phyloP scores from a whole-genome alignment of 2,329 filamentous ascomycete species.

The Ascochyta rabiei region DNA sequence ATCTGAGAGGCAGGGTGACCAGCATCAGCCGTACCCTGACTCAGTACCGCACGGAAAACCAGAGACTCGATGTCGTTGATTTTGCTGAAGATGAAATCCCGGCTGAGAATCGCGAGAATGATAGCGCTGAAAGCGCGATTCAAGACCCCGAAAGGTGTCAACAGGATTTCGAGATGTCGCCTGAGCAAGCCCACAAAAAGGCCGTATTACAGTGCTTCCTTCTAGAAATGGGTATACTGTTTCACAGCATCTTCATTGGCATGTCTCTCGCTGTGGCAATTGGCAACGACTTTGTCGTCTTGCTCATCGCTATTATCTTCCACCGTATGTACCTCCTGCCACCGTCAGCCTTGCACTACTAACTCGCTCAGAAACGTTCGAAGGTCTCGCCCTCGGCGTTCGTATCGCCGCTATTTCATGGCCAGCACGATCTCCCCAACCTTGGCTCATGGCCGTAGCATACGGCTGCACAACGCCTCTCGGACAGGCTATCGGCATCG shows the following conservation, averaged over 20 bases:
- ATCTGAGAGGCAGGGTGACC: conserved; percentile 29
- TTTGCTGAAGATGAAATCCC: conserved; percentile 42
- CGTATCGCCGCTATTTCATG: conserved; percentile 79
- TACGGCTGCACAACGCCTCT: conserved; percentile 74
- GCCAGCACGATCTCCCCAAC: conserved; percentile 40
- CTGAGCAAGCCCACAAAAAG: conserved; percentile 37
- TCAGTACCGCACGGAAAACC: conserved; percentile 33
- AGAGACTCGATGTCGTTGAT: conserved; percentile 49
- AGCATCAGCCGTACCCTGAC: conserved; percentile 41
- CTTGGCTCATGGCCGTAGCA: conserved; percentile 77
- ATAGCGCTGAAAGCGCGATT: conserved; percentile 28
- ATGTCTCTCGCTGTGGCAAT: conserved; percentile 64
- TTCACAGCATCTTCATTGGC: conserved; percentile 68
- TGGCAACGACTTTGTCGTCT: conserved; percentile 58
- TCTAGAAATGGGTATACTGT: conserved; percentile 66
- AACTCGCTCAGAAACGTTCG: conserved; percentile 70
- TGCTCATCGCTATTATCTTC: conserved; percentile 67
- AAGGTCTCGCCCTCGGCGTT: conserved; percentile 83
- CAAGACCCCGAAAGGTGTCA: conserved; percentile 33
- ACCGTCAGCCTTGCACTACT: neutral
- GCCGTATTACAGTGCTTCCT: conserved; percentile 46
- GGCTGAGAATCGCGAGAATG: conserved; percentile 46
- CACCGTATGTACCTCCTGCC: conserved; percentile 50
- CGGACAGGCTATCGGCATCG: conserved; percentile 80
- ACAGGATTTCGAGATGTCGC: conserved; percentile 18